phyloP scores from a whole-genome alignment of 139 green algal species.

The Coccomyxa sp. region DNA sequence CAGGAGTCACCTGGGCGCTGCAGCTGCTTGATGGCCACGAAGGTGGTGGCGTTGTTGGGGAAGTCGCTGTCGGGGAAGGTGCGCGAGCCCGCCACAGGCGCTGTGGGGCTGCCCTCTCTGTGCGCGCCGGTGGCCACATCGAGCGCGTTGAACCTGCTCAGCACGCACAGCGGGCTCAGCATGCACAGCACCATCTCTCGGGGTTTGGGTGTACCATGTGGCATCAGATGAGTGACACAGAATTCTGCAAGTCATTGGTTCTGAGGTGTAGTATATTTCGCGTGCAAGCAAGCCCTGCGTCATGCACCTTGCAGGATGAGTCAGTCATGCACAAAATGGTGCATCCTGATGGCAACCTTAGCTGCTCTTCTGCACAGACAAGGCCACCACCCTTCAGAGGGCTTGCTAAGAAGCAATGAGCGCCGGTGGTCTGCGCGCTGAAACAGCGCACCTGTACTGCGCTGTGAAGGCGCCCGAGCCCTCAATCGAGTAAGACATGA shows the following conservation, averaged over 20 bases:
- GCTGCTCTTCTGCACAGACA: not conserved
- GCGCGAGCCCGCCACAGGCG: not conserved
- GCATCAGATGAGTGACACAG: not conserved
- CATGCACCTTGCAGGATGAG: not conserved
- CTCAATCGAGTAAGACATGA: not conserved
- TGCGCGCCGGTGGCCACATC: not conserved
- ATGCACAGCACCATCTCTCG: not conserved
- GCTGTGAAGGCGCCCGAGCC: not conserved
- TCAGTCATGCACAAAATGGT: not conserved
- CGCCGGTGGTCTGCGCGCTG: not conserved
- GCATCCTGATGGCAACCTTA: not conserved
- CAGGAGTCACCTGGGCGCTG: not conserved
- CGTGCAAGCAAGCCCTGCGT: not conserved
- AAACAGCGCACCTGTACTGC: not conserved
- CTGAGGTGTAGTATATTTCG: not conserved
- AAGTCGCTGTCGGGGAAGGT: not conserved
- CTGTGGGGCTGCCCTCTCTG: not conserved
- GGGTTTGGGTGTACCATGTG: not conserved
- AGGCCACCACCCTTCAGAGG: not conserved
- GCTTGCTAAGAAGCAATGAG: not conserved
- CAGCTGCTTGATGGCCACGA: slow-evolving; percentile 3
- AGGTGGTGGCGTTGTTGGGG: slow-evolving; percentile 6
- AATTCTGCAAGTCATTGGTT: not conserved
- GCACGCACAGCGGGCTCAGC: not conserved
- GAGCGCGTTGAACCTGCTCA: not conserved